Percentiles rank a stretch among this genome's conserved stretches.
Evolutionary conservation across 495 filamentous ascomycete species (phyloP).

Genomic region (Pyrenopolyporus hunteri): DNA sequence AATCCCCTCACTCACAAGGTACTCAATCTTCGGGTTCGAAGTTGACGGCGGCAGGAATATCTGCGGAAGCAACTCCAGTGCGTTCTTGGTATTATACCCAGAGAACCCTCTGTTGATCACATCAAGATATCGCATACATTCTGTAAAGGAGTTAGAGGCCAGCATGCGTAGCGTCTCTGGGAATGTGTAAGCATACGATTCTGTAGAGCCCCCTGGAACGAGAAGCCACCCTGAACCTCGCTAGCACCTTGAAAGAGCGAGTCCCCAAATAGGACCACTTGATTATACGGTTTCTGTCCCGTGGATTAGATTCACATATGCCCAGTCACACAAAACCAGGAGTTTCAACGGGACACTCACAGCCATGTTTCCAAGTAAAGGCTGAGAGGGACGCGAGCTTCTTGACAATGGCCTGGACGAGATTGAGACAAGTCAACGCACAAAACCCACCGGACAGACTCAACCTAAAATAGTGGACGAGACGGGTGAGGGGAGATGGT

Average conservation of each 20-base stretch:
- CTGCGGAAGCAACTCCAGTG: conserved; percentile 48
- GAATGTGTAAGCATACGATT: conserved; percentile 56
- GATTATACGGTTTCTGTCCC: conserved; percentile 53
- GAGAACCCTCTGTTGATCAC: conserved; percentile 59
- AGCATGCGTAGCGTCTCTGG: not conserved
- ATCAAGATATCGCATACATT: conserved; percentile 52
- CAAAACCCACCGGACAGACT: not conserved
- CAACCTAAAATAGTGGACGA: conserved; percentile 23
- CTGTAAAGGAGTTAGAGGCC: conserved; percentile 40
- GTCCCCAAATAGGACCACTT: conserved; percentile 83
- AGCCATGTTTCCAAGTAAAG: conserved; percentile 29
- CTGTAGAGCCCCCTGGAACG: conserved; percentile 73
- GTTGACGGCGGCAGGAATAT: conserved; percentile 54
- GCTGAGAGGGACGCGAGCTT: not conserved
- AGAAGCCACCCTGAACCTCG: conserved; percentile 66
- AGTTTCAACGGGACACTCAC: conserved; percentile 21
- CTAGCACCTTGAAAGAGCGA: conserved; percentile 73
- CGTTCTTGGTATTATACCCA: conserved; percentile 57
- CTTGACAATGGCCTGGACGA: not conserved
- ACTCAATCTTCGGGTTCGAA: conserved; percentile 58
- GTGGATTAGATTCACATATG: conserved; percentile 3
- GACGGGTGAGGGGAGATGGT: conserved; percentile 12
- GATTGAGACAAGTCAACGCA: not conserved
- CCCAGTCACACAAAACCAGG: not conserved
- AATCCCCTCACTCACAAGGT: conserved; percentile 63